Conservation (phyloP, 768 basidiomycete genomes). For the Cystofilobasidium bisporidii region DNA sequence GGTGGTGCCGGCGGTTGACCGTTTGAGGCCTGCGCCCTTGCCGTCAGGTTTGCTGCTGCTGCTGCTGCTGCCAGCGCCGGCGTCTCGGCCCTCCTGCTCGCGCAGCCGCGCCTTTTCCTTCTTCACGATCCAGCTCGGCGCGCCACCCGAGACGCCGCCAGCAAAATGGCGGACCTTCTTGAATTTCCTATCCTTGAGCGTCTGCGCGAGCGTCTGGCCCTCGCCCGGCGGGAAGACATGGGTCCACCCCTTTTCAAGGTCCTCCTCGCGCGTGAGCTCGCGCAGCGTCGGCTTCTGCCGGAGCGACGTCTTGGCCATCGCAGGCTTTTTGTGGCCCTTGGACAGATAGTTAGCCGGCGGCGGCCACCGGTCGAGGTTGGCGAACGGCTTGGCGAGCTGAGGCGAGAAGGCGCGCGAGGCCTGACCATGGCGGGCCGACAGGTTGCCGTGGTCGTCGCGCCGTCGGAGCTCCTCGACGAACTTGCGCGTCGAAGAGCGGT, state of each 20-base stretch:
- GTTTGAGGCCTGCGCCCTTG: neutral
- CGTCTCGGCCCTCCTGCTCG: neutral
- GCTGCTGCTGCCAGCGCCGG: neutral
- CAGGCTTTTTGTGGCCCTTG: neutral
- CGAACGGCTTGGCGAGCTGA: neutral
- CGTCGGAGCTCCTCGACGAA: slow-evolving; percentile 1
- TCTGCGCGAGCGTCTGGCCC: neutral
- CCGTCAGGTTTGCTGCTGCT: neutral
- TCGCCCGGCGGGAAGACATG: neutral
- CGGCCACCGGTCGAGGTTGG: neutral
- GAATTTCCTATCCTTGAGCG: neutral
- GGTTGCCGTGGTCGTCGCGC: neutral
- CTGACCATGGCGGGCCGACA: neutral
- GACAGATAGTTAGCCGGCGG: neutral
- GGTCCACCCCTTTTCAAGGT: neutral
- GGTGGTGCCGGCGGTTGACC: too few species aligned
- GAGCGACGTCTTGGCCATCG: neutral
- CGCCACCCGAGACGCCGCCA: slow-evolving; percentile 1
- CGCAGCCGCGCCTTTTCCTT: neutral
- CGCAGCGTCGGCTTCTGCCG: neutral
- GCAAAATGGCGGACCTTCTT: neutral
- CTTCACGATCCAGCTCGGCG: neutral
- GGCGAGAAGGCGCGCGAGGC: slow-evolving; percentile 1
- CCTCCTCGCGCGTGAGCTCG: neutral
- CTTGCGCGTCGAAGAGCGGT: neutral